Conservation (phyloP, 371 early-diverging fungal species). For the Syncephalis plumigaleata region DNA sequence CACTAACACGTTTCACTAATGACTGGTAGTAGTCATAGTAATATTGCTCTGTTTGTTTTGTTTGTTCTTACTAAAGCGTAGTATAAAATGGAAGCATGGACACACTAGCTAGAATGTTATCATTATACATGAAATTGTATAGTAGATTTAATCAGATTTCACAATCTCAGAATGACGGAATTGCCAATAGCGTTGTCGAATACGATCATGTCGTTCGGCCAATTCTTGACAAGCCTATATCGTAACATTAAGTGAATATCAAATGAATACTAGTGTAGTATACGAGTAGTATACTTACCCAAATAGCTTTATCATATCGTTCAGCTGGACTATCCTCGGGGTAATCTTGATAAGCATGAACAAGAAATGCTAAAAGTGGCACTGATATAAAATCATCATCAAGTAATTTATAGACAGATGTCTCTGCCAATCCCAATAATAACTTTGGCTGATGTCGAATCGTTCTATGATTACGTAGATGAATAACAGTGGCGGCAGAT, state of each 20-base stretch:
- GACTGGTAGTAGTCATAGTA: too few species aligned
- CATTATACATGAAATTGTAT: too few species aligned
- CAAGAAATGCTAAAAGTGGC: conserved; percentile 32
- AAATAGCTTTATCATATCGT: conserved; percentile 18
- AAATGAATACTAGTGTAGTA: too few species aligned
- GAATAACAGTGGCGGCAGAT: background rate
- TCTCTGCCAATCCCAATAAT: conserved; percentile 4
- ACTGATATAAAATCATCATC: conserved; percentile 25
- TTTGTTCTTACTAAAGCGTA: too few species aligned
- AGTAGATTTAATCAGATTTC: too few species aligned
- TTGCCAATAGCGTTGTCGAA: conserved; percentile 57
- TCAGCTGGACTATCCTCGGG: conserved; percentile 16
- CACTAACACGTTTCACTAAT: conserved; percentile 38
- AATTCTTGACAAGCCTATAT: conserved; percentile 32
- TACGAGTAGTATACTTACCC: conserved; percentile 14
- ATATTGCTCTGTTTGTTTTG: too few species aligned
- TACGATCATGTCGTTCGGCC: conserved; percentile 38
- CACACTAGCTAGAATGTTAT: too few species aligned
- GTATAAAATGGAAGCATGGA: too few species aligned
- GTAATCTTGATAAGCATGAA: conserved; percentile 48
- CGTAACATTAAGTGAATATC: too few species aligned
- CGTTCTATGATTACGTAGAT: too few species aligned
- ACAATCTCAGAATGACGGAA: conserved; percentile 24
- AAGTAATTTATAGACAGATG: conserved; percentile 22
- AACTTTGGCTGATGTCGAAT: too few species aligned